A percentile compares a stretch with the other conserved stretches of the same genome.
Evolutionary conservation across 495 filamentous ascomycete genomes (phyloP).

Genomic region (Pyronema domesticum): DNA sequence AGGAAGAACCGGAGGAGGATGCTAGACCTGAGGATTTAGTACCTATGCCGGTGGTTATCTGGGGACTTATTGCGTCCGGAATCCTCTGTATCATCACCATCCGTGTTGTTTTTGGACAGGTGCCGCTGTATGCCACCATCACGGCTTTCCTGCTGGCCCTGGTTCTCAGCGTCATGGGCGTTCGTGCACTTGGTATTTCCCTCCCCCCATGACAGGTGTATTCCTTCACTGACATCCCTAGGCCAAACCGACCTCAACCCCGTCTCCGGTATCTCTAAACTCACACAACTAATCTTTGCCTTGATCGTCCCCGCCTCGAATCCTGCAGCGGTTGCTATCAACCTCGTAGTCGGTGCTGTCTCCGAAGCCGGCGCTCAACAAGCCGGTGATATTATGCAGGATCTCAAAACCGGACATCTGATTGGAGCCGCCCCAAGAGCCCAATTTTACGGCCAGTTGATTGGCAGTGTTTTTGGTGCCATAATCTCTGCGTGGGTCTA

Average conservation of each 20-base stretch:
- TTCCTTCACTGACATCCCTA: conserved; percentile 1
- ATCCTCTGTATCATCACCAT: conserved; percentile 63
- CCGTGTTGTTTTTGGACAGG: conserved; percentile 54
- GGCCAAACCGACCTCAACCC: conserved; percentile 93
- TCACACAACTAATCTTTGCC: conserved; percentile 88
- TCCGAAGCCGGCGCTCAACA: conserved; percentile 76
- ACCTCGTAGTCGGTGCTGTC: conserved; percentile 86
- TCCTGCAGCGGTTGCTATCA: conserved; percentile 71
- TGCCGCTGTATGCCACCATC: conserved; percentile 53
- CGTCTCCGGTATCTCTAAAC: conserved; percentile 87
- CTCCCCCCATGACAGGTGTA: background rate
- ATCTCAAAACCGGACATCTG: conserved; percentile 90
- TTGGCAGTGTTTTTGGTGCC: conserved; percentile 76
- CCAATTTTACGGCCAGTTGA: conserved; percentile 91
- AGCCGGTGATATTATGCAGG: conserved; percentile 95
- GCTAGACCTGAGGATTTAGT: conserved; percentile 72
- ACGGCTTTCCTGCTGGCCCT: conserved; percentile 75
- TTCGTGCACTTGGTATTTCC: conserved; percentile 50
- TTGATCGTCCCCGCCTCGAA: conserved; percentile 63
- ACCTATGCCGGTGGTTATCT: conserved; percentile 47
- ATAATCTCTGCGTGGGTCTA: conserved; percentile 77
- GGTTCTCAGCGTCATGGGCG: conserved; percentile 83
- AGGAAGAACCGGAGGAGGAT: conserved; percentile 39
- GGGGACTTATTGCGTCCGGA: conserved; percentile 59
- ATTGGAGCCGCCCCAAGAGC: conserved; percentile 82